Conservation (phyloP, 2,329 filamentous ascomycete genomes). For the Orbilia oligospora region DNA sequence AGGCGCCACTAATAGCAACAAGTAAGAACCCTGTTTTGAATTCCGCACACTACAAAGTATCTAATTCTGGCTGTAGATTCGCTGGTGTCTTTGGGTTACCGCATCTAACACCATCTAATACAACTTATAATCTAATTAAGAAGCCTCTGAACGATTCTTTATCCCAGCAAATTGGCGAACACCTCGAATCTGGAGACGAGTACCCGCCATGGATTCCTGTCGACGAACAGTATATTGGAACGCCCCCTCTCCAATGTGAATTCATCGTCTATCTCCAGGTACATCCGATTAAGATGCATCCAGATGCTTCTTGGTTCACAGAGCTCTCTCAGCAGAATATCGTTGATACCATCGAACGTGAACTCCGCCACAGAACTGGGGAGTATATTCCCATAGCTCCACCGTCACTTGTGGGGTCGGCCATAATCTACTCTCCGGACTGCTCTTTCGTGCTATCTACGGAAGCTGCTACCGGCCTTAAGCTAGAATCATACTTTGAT, state of each 20-base stretch:
- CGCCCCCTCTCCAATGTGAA: constrained; percentile 83
- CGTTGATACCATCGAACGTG: constrained; percentile 72
- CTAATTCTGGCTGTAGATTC: constrained; percentile 67
- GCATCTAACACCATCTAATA: constrained; percentile 78
- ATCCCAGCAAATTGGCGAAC: constrained; percentile 76
- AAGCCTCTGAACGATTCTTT: constrained; percentile 81
- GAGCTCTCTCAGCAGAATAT: constrained; percentile 63
- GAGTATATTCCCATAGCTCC: constrained; percentile 71
- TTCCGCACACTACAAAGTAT: neutral
- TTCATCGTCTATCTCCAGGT: constrained; percentile 89
- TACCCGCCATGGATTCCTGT: constrained; percentile 81
- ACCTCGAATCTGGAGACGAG: constrained; percentile 72
- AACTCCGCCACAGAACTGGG: constrained; percentile 75
- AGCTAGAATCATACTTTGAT: constrained; percentile 74
- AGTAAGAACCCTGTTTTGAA: constrained; percentile 69
- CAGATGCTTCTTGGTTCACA: constrained; percentile 33
- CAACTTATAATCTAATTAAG: constrained; percentile 70
- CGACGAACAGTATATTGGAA: constrained; percentile 69
- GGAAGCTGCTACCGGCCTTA: constrained; percentile 75
- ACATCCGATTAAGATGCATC: constrained; percentile 69
- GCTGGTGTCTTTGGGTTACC: constrained; percentile 91
- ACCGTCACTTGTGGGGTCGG: constrained; percentile 75
- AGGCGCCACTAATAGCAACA: constrained; percentile 90
- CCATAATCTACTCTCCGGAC: constrained; percentile 77
- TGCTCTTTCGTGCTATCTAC: constrained; percentile 74